These are phyloP conservation scores for Phytophthora pistaciae DNA, from an alignment of 352 stramenopile species.

Conservation along the genomic window DNA sequence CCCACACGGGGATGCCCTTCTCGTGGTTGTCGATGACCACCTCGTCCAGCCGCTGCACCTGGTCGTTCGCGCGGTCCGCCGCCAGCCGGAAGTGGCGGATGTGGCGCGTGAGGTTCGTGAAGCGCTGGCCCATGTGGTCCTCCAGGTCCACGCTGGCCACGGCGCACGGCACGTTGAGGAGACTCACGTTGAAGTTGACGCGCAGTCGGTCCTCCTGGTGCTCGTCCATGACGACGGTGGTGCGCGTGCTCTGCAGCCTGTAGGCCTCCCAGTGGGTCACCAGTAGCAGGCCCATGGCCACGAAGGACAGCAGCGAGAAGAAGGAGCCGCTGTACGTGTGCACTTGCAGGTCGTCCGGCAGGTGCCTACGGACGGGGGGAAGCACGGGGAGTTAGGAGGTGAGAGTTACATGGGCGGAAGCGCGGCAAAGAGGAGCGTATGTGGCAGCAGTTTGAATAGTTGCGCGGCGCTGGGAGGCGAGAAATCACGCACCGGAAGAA, in stretches of 20 bases:
- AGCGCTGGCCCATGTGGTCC: constrained; percentile 82
- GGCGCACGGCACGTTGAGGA: constrained; percentile 76
- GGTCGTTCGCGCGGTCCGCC: constrained; percentile 32
- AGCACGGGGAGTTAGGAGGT: constrained; percentile 15
- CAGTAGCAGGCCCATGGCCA: constrained; percentile 61
- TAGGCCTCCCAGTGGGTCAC: constrained; percentile 70
- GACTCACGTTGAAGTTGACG: constrained; percentile 89
- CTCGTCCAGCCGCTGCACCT: constrained; percentile 66
- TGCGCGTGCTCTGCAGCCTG: constrained; percentile 50
- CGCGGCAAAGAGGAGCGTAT: constrained; percentile 8
- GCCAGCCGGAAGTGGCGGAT: constrained; percentile 80
- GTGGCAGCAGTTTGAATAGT: background rate
- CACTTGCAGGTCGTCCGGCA: constrained; percentile 82
- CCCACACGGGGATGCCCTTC: constrained; percentile 71
- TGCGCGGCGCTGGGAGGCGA: background rate
- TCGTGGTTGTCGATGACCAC: constrained; percentile 76
- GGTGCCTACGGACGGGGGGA: constrained; percentile 47
- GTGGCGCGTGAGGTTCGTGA: constrained; percentile 84
- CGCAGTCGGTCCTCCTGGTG: constrained; percentile 85
- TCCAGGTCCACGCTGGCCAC: constrained; percentile 81
- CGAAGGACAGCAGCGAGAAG: constrained; percentile 77
- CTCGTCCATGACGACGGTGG: constrained; percentile 72
- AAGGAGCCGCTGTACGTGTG: constrained; percentile 63
- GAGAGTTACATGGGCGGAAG: constrained; percentile 13
- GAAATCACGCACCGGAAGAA: constrained; percentile 67